Percentiles rank a stretch among this genome's conserved stretches.
Evolutionary conservation across 345 rosid genomes (phyloP).

Genomic region (Camelina hispida): DNA sequence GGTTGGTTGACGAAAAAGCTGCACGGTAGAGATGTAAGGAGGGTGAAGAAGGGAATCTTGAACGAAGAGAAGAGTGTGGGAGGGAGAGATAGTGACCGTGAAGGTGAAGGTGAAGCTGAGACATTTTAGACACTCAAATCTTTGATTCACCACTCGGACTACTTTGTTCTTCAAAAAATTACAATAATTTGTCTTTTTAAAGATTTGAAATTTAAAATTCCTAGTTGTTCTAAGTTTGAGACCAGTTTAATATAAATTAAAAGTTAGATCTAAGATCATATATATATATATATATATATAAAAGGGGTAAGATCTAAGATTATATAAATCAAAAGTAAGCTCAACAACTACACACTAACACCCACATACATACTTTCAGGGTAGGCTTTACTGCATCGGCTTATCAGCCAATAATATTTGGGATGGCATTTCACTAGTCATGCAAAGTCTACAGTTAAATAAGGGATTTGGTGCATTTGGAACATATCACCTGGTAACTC

Average conservation of each 20-base stretch:
- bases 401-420: no score
- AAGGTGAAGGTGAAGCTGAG: slow-evolving; percentile 2
- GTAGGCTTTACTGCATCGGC: no score
- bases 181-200: no score
- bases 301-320: background rate
- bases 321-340: background rate
- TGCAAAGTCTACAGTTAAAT: no score
- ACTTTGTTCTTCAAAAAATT: background rate
- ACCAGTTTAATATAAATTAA: no score
- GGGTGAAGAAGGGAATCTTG: background rate
- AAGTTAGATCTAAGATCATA: background rate
- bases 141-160: background rate
- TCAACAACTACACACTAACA: background rate
- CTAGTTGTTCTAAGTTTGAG: background rate
- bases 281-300: no score
- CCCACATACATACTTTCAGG: background rate
- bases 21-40: background rate
- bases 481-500: no score
- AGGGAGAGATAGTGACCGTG: slow-evolving; percentile 17
- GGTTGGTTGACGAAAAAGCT: slow-evolving; percentile 1
- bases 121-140: background rate
- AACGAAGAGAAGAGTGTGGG: slow-evolving; percentile 32
- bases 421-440: no score
- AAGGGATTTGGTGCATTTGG: no score
- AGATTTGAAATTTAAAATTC: no score